Evolutionary conservation across 176 grass and related monocot genomes (phyloP).

Genomic region (Neostapfia colusana): DNA sequence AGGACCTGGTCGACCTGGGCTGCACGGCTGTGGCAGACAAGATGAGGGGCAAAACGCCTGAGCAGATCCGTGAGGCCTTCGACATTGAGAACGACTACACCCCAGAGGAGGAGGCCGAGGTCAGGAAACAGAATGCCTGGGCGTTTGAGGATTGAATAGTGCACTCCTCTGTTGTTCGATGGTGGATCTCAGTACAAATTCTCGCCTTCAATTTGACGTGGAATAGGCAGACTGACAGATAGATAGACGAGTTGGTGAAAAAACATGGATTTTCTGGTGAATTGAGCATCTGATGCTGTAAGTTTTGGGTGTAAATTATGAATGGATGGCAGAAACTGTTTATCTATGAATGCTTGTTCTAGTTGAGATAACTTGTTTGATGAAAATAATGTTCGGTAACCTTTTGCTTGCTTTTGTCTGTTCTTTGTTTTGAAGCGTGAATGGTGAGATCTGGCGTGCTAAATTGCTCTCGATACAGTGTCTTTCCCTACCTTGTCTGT

Average conservation of each 20-base stretch:
- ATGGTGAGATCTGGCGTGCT: background rate
- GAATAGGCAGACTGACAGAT: constrained; percentile 20
- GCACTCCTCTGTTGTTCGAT: background rate
- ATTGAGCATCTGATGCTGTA: background rate
- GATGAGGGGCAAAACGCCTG: constrained; percentile 65
- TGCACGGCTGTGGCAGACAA: constrained; percentile 54
- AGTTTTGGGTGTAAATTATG: constrained; percentile 30
- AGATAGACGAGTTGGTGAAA: background rate
- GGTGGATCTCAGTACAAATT: background rate
- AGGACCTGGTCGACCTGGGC: constrained; percentile 59
- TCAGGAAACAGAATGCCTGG: constrained; percentile 59
- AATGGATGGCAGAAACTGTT: background rate
- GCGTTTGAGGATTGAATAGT: constrained; percentile 42
- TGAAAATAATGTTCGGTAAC: background rate
- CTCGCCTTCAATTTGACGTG: background rate
- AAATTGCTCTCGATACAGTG: background rate
- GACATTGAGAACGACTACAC: constrained; percentile 67
- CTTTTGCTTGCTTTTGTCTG: background rate
- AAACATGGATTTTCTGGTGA: too few relatives aligned
- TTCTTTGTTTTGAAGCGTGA: background rate
- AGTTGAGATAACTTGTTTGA: too few relatives aligned
- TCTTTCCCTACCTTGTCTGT: background rate
- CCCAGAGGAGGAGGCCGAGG: constrained; percentile 57
- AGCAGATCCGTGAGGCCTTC: constrained; percentile 58
- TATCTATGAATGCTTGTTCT: background rate